phyloP scores from a whole-genome alignment of 2,329 filamentous ascomycete genomes.

The Xylariaceae sp. region DNA sequence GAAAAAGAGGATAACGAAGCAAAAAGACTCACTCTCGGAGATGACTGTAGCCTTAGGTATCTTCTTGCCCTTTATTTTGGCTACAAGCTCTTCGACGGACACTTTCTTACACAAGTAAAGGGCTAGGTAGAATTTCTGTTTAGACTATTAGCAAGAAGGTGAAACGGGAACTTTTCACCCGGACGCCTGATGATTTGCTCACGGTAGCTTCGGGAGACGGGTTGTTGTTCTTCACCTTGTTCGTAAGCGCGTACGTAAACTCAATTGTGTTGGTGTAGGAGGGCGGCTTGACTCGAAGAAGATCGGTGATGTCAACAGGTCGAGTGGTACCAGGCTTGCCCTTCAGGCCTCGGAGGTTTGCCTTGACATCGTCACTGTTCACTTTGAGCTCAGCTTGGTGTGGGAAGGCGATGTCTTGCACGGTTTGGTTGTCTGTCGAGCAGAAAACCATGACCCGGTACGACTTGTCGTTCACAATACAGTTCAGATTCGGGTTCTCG shows the following conservation, averaged over 20 bases:
- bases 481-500: conserved; percentile 50
- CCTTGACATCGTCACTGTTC: conserved; percentile 83
- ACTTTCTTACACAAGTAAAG: conserved; percentile 74
- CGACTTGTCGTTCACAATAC: conserved; percentile 58
- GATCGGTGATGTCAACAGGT: conserved; percentile 84
- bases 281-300: conserved; percentile 64
- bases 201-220: conserved; percentile 24
- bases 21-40: conserved; percentile 73
- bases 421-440: conserved; percentile 59
- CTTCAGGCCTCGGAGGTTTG: conserved; percentile 92
- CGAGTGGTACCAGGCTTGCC: conserved; percentile 94
- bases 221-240: conserved; percentile 61
- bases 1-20: no score
- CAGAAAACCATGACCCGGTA: conserved; percentile 82
- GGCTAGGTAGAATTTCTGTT: conserved; percentile 68
- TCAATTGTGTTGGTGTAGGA: conserved; percentile 74
- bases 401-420: conserved; percentile 83
- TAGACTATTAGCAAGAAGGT: conserved; percentile 17
- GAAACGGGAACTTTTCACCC: conserved; percentile 13
- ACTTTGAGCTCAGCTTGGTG: conserved; percentile 90
- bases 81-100: conserved; percentile 68
- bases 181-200: conserved; percentile 23
- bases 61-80: conserved; percentile 62
- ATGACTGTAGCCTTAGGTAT: conserved; percentile 81
- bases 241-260: conserved; percentile 89